These are phyloP conservation scores for Zoysia japonica DNA, from an alignment of 176 grass and related monocot genomes.

Conservation along the genomic window DNA sequence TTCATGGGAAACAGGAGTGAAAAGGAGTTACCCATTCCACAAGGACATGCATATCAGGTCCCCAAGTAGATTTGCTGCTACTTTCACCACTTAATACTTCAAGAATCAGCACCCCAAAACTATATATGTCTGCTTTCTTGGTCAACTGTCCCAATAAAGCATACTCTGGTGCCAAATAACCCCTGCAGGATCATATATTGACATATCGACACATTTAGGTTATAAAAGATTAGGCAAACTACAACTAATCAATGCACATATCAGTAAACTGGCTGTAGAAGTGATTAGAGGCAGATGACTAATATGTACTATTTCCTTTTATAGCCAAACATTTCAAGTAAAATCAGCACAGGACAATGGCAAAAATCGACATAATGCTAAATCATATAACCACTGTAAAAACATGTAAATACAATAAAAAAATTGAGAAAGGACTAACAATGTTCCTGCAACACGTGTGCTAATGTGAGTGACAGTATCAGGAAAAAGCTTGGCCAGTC, in stretches of 20 bases:
- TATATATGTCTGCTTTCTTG: constrained; percentile 79
- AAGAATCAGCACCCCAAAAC: constrained; percentile 67
- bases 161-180: constrained; percentile 74
- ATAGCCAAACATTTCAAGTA: not conserved
- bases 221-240: too few relatives aligned
- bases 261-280: not conserved
- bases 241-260: too few relatives aligned
- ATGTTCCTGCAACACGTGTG: constrained; percentile 66
- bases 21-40: constrained; percentile 61
- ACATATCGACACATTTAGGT: too few relatives aligned
- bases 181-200: constrained; percentile 47
- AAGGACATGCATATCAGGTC: constrained; percentile 46
- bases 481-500: constrained; percentile 68
- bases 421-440: constrained; percentile 44
- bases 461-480: constrained; percentile 68
- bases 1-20: constrained; percentile 1
- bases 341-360: not conserved
- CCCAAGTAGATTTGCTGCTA: constrained; percentile 53
- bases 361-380: constrained; percentile 6
- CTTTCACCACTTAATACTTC: constrained; percentile 64
- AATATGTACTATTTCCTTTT: too few relatives aligned
- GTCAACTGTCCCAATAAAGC: constrained; percentile 68
- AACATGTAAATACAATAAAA: constrained; percentile 18
- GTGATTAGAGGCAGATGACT: not conserved
- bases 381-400: constrained; percentile 22